These are phyloP conservation scores for Naganishia friedmannii DNA, from an alignment of 768 basidiomycete genomes.

Conservation along the genomic window DNA sequence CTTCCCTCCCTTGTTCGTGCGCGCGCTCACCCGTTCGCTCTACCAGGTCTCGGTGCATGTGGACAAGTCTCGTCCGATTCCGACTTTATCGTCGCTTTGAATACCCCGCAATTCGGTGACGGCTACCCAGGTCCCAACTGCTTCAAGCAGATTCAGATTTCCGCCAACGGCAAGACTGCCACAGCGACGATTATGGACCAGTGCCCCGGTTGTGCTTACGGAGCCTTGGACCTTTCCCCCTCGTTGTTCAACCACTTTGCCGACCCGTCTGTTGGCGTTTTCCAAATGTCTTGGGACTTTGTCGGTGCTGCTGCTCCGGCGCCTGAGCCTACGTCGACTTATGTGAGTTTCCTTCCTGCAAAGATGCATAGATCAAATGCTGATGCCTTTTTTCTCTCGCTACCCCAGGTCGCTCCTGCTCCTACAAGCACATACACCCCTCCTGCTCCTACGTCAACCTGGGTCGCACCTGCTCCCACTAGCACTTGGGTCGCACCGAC, in stretches of 20 bases:
- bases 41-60: slow-evolving; percentile 56
- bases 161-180: slow-evolving; percentile 62
- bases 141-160: slow-evolving; percentile 63
- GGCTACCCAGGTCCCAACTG: slow-evolving; percentile 68
- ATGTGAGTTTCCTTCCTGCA: slow-evolving; percentile 1
- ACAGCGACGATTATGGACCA: slow-evolving; percentile 64
- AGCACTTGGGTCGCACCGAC: slow-evolving; percentile 38
- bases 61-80: slow-evolving; percentile 44
- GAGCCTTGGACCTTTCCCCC: slow-evolving; percentile 66
- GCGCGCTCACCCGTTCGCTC: background rate
- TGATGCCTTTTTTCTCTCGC: background rate
- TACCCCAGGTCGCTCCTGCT: slow-evolving; percentile 20
- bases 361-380: background rate
- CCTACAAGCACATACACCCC: slow-evolving; percentile 38
- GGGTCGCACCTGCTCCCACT: slow-evolving; percentile 38
- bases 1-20: background rate
- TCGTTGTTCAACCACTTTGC: slow-evolving; percentile 68
- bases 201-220: slow-evolving; percentile 67
- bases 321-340: slow-evolving; percentile 31
- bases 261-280: slow-evolving; percentile 56
- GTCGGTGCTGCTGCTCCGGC: slow-evolving; percentile 53
- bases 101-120: slow-evolving; percentile 57
- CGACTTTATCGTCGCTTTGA: slow-evolving; percentile 55
- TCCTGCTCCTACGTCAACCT: slow-evolving; percentile 36
- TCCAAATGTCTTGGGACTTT: slow-evolving; percentile 65